Evolutionary conservation across 495 filamentous ascomycete species (phyloP), one percentile per base, ranked within the genome.

Genomic region (Clavariopsis aquatica): DNA sequence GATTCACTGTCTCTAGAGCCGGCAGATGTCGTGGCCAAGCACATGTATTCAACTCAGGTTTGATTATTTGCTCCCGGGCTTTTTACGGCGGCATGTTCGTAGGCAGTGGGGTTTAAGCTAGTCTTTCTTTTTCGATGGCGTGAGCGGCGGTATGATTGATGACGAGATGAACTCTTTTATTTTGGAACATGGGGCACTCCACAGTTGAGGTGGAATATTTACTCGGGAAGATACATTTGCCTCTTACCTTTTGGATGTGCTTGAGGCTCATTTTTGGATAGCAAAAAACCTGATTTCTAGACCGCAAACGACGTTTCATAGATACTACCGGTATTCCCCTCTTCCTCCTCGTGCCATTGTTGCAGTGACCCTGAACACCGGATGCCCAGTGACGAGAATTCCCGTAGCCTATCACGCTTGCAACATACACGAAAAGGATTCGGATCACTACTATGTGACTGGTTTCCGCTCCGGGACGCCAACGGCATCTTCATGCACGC

Each of bases 251-350:
- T 26, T 22, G 8, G 20, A 54, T 46, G 52, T 61, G 58, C 59
- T 17, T 49, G 62, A 52, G 45, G 62, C 12, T 49, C 27, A 19
- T 31, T 34, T 60, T 66, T 66, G 57, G 47, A 56, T 66, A 66
- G 43, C 28, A 57, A 46, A 46, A 22, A n/a, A 12, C 29, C 29
- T 55, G 17, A 53, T 43, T 57, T 55, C 38, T 43, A 43, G 38
- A 43, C 4, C n/a, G 3, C 38, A 43, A 17, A 43, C 13, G n/a
- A 15, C 15, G 13, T 43, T 34, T 43, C 38, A 17, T 43, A 43
- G 38, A 43, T n/a, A 2, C 8, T 43, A 10, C n/a, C n/a, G n/a
- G n/a, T n/a, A n/a, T n/a, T n/a, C n/a, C n/a, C n/a, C n/a, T 43
- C 38, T 2, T 10, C 3, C n/a, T 43, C 13, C 31, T 34, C 31